Base-by-base conservation (phyloP, 2,329 filamentous ascomycete genomes). In the Cercospora sp. region DNA sequence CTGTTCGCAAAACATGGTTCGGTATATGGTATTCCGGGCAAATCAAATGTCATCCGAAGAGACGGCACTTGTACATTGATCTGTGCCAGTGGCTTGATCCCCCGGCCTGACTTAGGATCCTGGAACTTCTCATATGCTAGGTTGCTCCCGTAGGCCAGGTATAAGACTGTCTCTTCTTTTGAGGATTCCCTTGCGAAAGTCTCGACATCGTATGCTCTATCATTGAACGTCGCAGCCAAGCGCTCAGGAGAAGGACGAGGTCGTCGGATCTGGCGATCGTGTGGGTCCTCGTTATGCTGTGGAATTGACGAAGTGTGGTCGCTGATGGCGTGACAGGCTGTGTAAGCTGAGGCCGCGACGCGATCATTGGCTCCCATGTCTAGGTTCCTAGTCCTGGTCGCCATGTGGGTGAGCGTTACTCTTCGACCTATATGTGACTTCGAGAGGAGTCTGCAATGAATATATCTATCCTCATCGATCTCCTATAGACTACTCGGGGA, bases 1-100 rank as follows among this genome's bases (percentile, higher is more conserved):
- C 90, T 90, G 75, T 96, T 97, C 66, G 93, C 93, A 78, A 98
- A 97, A 79, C 94, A 97, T 0, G 95, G 94, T 80, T 98, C 95
- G 12, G 81, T 77, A 81, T 98, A 98, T 0, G 95, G 92, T 0
- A 97, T 76, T 0, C 93, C 94, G 0, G 93, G 88, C 0, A 98
- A 86, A 77, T 95, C 91, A 78, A 99, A 97, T 6, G 89, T 91
- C 63, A 99, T 83, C 60, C 87, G 85, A 59, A 98, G 83, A 5
- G 87, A 86, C 0, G 95, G 95, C 2, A 93, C 92, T 5, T 90
- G 87, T 7, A 97, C 94, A 75, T 93, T 93, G 76, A 94, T 81
- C 70, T 91, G 87, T 45, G 92, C 93, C 13, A 98, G 75, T 0
- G 95, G 95, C 28, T 87, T 87, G 80, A 98, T 94, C 68, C 90